phyloP scores from a whole-genome alignment of 2,329 filamentous ascomycete genomes.

The Albifimbria verrucaria region DNA sequence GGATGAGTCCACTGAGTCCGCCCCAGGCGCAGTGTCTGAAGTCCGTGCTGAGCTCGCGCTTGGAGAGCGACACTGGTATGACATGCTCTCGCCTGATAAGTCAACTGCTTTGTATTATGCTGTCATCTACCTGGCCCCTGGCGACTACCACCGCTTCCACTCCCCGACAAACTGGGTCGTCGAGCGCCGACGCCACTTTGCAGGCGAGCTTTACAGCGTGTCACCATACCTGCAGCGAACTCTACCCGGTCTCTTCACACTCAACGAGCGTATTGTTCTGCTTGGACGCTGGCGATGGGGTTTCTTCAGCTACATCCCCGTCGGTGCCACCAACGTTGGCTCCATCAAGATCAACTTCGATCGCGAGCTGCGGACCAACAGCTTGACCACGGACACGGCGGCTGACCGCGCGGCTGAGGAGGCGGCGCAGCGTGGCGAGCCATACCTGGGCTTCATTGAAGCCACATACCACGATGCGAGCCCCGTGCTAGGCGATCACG shows the following conservation, averaged over 20 bases:
- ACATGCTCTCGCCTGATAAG: conserved; percentile 58
- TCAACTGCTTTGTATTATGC: conserved; percentile 82
- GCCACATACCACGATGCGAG: conserved; percentile 83
- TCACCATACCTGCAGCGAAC: conserved; percentile 93
- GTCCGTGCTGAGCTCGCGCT: conserved; percentile 81
- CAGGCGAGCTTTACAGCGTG: conserved; percentile 91
- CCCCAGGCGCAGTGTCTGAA: conserved; percentile 72
- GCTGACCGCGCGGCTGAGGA: conserved; percentile 82
- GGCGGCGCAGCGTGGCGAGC: conserved; percentile 71
- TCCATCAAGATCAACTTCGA: conserved; percentile 98
- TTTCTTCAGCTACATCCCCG: conserved; percentile 94
- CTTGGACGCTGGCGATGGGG: conserved; percentile 94
- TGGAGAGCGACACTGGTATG: conserved; percentile 68
- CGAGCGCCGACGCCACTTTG: conserved; percentile 91
- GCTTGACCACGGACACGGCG: conserved; percentile 84
- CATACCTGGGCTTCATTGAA: conserved; percentile 87
- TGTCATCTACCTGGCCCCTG: conserved; percentile 93
- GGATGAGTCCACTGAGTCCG: conserved; percentile 68
- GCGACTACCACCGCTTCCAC: conserved; percentile 98
- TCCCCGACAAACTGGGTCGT: conserved; percentile 94
- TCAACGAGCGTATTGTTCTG: conserved; percentile 94
- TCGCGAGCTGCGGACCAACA: conserved; percentile 88
- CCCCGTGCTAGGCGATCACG: conserved; percentile 74
- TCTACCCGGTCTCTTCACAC: conserved; percentile 87
- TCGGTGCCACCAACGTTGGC: conserved; percentile 95